Conservation (phyloP, 345 rosid species). For the Trapa bicornis region DNA sequence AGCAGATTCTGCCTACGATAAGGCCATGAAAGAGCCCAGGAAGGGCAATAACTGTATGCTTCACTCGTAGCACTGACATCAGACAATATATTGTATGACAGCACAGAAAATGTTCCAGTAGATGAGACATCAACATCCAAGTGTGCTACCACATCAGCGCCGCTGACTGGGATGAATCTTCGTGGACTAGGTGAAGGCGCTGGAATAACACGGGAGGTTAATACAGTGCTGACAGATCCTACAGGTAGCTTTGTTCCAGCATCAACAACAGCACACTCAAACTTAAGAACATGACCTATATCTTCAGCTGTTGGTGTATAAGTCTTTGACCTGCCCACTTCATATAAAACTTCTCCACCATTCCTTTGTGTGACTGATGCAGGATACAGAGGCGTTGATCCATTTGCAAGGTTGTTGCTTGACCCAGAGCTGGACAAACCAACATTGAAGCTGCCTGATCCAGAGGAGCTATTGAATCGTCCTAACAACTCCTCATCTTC, state of each 20-base stretch:
- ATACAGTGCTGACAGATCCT: constrained; percentile 50
- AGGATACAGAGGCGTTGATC: constrained; percentile 62
- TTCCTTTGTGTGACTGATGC: constrained; percentile 47
- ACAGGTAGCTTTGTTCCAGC: constrained; percentile 59
- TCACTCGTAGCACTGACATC: constrained; percentile 39
- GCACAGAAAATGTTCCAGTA: constrained; percentile 46
- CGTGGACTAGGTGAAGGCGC: constrained; percentile 98
- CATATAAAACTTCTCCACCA: constrained; percentile 41
- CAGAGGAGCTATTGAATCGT: constrained; percentile 71
- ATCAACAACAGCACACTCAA: constrained; percentile 84
- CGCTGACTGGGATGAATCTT: constrained; percentile 57
- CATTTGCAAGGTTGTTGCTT: constrained; percentile 59
- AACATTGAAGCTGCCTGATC: constrained; percentile 40
- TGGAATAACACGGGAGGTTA: constrained; percentile 95
- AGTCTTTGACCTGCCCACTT: constrained; percentile 39
- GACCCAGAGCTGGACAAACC: constrained; percentile 58
- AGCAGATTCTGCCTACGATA: constrained; percentile 47
- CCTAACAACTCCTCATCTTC: constrained; percentile 58
- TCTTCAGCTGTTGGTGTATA: constrained; percentile 46
- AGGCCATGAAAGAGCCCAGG: constrained; percentile 49
- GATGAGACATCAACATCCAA: constrained; percentile 63
- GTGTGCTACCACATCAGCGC: constrained; percentile 49
- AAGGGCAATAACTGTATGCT: constrained; percentile 29
- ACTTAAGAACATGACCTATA: constrained; percentile 52
- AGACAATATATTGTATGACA: constrained; percentile 38